Evolutionary conservation across 441 rosid species (phyloP).

Genomic region (Populus trichocarpa): DNA sequence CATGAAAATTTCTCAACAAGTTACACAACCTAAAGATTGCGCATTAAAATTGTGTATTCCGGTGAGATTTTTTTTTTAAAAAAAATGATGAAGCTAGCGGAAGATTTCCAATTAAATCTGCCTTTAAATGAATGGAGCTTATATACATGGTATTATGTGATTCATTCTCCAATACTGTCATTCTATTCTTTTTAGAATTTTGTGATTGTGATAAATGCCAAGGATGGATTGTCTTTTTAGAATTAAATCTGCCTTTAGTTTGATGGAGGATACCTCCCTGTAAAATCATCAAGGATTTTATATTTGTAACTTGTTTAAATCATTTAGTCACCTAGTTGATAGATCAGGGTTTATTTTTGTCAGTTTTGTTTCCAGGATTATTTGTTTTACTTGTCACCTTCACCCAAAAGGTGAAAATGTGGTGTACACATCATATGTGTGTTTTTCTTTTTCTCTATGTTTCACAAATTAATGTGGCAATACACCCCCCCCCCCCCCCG

Average conservation of each 20-base stretch:
- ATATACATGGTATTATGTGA: no score
- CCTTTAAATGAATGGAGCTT: no score
- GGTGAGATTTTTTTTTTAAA: no score
- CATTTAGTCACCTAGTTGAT: neutral
- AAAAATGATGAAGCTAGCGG: no score
- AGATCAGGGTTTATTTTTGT: neutral
- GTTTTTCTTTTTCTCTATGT: neutral
- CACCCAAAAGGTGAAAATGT: neutral
- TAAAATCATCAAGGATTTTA: neutral
- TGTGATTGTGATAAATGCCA: neutral
- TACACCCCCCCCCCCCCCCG: neutral
- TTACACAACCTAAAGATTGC: no score
- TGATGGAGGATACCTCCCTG: neutral
- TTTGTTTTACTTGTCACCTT: neutral
- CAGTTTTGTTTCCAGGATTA: neutral
- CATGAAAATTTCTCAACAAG: no score
- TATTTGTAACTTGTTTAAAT: neutral
- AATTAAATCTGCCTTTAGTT: no score
- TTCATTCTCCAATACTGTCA: no score
- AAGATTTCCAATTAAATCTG: no score
- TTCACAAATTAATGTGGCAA: neutral
- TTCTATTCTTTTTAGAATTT: no score
- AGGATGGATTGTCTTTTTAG: neutral
- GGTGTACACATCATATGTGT: neutral
- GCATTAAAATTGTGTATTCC: no score